Percentiles rank a stretch among this genome's conserved stretches.
phyloP scores from a whole-genome alignment of 805 yeast species.

The Schwanniomyces sp. region DNA sequence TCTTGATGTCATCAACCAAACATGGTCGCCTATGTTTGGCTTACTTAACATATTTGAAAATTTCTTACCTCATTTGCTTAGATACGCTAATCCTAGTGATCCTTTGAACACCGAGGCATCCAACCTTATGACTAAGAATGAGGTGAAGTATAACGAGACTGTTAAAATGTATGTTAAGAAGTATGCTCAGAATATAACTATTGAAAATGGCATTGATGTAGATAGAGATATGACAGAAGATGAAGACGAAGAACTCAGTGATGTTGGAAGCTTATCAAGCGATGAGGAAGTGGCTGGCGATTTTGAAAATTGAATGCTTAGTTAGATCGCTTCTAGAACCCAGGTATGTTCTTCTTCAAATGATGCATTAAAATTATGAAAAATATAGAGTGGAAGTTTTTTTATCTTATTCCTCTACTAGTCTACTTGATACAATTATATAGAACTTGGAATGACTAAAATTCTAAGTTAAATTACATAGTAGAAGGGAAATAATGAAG shows the following conservation, averaged over 20 bases:
- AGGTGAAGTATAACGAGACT: slow-evolving; percentile 60
- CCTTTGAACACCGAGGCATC: slow-evolving; percentile 93
- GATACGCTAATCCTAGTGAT: slow-evolving; percentile 93
- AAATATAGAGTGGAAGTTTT: not conserved
- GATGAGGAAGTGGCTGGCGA: slow-evolving; percentile 45
- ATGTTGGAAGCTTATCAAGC: slow-evolving; percentile 50
- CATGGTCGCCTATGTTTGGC: slow-evolving; percentile 98
- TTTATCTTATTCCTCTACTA: not conserved
- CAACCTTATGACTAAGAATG: slow-evolving; percentile 69
- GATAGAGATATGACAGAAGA: slow-evolving; percentile 33
- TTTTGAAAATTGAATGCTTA: slow-evolving; percentile 17
- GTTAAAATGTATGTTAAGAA: slow-evolving; percentile 72
- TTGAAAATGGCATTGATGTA: slow-evolving; percentile 42
- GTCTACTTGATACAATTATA: not conserved
- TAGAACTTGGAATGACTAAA: not conserved
- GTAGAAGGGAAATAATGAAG: slow-evolving; percentile 2
- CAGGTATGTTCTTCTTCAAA: not conserved
- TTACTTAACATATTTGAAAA: slow-evolving; percentile 87
- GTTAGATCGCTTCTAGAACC: not conserved
- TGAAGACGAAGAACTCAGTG: slow-evolving; percentile 45
- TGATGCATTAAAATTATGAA: not conserved
- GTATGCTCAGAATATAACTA: slow-evolving; percentile 46
- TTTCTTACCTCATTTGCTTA: slow-evolving; percentile 85
- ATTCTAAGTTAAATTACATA: not conserved
- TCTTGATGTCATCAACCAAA: slow-evolving; percentile 92